These are phyloP conservation scores for Eimeria brunetti DNA, from an alignment of 169 alveolate species.

Conservation along the genomic window DNA sequence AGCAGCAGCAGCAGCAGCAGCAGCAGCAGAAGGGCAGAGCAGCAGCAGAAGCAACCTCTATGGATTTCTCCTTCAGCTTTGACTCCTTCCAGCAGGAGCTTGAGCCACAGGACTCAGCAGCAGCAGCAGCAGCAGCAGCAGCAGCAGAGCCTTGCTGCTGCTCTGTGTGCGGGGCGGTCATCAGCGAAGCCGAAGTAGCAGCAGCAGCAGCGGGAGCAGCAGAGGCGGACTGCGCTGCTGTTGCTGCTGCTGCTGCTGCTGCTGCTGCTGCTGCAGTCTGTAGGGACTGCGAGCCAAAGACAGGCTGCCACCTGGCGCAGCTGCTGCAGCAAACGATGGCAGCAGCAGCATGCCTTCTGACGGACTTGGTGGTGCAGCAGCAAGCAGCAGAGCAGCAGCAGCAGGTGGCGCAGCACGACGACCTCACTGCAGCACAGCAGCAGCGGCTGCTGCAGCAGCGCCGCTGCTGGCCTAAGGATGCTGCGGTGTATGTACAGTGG, in stretches of 20 bases:
- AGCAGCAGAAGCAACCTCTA: background rate
- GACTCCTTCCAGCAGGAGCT: background rate
- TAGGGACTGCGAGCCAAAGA: background rate
- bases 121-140: conserved; percentile 33
- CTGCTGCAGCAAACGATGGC: conserved; percentile 73
- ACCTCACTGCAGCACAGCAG: conserved; percentile 54
- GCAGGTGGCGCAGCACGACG: conserved; percentile 21
- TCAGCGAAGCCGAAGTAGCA: background rate
- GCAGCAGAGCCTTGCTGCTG: conserved; percentile 39
- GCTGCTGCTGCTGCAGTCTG: conserved; percentile 37
- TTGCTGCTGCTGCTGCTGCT: background rate
- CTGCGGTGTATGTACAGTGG: conserved; percentile 48
- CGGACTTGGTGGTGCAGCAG: conserved; percentile 39
- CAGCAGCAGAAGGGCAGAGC: background rate
- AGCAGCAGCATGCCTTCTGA: conserved; percentile 52
- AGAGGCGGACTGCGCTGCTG: background rate
- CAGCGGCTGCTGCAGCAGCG: conserved; percentile 47
- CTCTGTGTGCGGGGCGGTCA: background rate
- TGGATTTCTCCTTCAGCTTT: conserved; percentile 9
- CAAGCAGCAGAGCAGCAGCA: conserved; percentile 72
- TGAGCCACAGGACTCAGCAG: background rate
- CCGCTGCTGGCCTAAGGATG: conserved; percentile 39
- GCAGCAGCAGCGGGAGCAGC: conserved; percentile 20
- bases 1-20: conserved; percentile 43
- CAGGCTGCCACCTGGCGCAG: conserved; percentile 58